A percentile compares a stretch with the other conserved stretches of the same genome.
Conservation (phyloP, 2,329 filamentous ascomycete species). For the Venturia pyrina region DNA sequence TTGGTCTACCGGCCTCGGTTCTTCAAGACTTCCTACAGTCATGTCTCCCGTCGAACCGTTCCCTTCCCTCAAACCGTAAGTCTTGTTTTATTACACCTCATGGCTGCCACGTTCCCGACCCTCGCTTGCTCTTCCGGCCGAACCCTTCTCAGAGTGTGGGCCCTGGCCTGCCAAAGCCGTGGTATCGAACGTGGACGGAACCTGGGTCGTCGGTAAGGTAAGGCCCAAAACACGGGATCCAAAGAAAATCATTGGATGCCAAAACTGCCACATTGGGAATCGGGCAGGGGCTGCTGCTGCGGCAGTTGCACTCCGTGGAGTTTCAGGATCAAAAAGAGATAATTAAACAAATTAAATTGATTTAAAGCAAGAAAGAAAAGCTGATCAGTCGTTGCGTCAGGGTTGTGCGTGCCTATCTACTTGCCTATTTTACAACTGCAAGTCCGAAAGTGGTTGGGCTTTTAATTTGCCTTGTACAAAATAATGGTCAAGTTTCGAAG, state of each 20-base stretch:
- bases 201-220: background rate
- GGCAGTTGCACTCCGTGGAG: background rate
- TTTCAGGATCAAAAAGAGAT: background rate
- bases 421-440: constrained; percentile 34
- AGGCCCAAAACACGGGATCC: background rate
- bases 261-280: background rate
- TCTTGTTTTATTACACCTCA: background rate
- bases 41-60: background rate
- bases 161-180: background rate
- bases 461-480: constrained; percentile 13
- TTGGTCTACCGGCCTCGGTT: background rate
- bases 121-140: background rate
- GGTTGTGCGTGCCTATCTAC: constrained; percentile 20
- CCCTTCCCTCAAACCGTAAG: background rate
- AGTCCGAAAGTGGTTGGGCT: constrained; percentile 33
- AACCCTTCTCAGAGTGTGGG: background rate
- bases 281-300: background rate
- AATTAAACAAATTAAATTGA: background rate
- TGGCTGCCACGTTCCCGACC: background rate
- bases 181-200: background rate
- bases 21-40: background rate
- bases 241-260: background rate
- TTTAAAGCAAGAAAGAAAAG: background rate
- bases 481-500: constrained; percentile 2
- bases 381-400: constrained; percentile 12